These are phyloP conservation scores for Cystoisospora suis DNA, from an alignment of 169 alveolate genomes.

Conservation along the genomic window DNA sequence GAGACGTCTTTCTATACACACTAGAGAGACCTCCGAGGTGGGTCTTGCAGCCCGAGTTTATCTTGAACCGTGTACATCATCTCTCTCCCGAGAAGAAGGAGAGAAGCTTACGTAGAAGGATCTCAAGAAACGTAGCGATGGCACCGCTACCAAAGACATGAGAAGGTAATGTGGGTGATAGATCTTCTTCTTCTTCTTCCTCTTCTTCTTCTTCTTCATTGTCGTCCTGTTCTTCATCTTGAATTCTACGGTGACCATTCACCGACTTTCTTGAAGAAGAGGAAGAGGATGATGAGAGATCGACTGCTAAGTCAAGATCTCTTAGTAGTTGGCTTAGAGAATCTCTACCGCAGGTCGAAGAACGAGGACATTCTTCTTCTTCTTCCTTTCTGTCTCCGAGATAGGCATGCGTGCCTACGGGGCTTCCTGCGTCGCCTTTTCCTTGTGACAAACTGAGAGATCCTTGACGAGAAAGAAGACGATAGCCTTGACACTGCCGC, in stretches of 20 bases:
- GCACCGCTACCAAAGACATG: constrained; percentile 52
- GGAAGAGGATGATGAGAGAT: neutral
- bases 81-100: neutral
- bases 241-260: too few relatives aligned
- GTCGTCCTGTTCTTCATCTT: neutral
- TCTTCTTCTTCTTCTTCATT: neutral
- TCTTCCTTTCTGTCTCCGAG: too few relatives aligned
- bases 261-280: too few relatives aligned
- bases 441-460: too few relatives aligned
- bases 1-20: too few relatives aligned
- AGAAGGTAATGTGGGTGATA: neutral
- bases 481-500: neutral
- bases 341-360: neutral
- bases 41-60: too few relatives aligned
- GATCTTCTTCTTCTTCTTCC: neutral
- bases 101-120: constrained; percentile 54
- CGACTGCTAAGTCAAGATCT: neutral
- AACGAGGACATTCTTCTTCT: too few relatives aligned
- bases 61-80: too few relatives aligned
- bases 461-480: too few relatives aligned
- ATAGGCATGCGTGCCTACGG: too few relatives aligned
- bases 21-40: too few relatives aligned
- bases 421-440: too few relatives aligned
- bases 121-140: constrained; percentile 49
- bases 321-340: neutral